Evolutionary conservation across 805 yeast species (phyloP), one percentile per base, ranked within the genome.

Genomic region (Metschnikowia gruessii): DNA sequence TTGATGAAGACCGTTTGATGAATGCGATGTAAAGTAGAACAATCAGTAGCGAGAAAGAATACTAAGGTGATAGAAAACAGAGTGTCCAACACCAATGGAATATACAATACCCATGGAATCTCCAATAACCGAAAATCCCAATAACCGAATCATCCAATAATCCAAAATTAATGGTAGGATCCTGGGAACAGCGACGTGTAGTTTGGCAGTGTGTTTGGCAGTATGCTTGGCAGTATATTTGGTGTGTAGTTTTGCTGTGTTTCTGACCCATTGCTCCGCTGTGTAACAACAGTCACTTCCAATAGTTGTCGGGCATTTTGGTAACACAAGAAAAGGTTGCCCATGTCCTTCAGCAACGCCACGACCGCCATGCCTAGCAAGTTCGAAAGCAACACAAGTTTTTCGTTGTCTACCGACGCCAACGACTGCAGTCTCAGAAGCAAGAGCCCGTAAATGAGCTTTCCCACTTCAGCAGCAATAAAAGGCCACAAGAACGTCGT

Each of bases 401-500:
- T 59, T 17, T 55, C 61, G 11, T 36, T 40, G 11, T 43, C 43
- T 17, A 49, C 43, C 10, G 41, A n/a, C 7, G 49, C 39, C 21
- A 48, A 43, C 11, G 38, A 30, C 17, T 53, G 51, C 17, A 50
- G 26, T 13, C 49, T 43, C 38, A 47, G 50, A 15, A 58, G 38
- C 1, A 56, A 22, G 2, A 48, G 29, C 7, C 51, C 36, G 29
- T 39, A 55, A 9, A 70, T 45, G 5, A 62, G 28, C 16, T 40
- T 40, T 1, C 76, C 75, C 2, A 68, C 26, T 41, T 66, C 65
- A 0, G 73, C 61, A 8, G 71, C 62, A 11, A 64, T 31, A 44
- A 61, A 67, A 12, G 76, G 76, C 76, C 76, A 71, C 33, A 64
- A 15, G n/a, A 66, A 21, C 2, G 75, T 66, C 11, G 74, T 62